These are phyloP conservation scores for Geosiphon pyriformis DNA, from an alignment of 192 early-diverging fungal genomes.

Conservation along the genomic window DNA sequence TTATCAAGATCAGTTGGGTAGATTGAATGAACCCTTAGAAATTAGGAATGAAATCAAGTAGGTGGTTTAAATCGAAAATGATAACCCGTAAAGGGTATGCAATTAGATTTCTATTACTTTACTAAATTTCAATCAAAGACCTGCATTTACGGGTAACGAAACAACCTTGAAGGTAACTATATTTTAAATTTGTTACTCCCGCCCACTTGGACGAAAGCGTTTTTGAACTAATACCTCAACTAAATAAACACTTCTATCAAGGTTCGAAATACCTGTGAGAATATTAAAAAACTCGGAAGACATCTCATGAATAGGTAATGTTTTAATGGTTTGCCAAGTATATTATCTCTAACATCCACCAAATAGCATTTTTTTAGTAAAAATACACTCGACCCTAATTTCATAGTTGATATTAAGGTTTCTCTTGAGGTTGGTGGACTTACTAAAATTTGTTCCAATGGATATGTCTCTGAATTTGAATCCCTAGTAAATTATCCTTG, in stretches of 20 bases:
- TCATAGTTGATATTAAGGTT: background rate
- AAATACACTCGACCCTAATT: background rate
- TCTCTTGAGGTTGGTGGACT: constrained; percentile 7
- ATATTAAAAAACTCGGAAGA: background rate
- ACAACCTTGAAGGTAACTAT: constrained; percentile 8
- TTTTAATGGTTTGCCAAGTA: background rate
- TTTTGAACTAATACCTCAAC: too few relatives aligned
- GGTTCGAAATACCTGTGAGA: constrained; percentile 7
- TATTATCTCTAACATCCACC: too few relatives aligned
- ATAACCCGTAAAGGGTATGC: too few relatives aligned
- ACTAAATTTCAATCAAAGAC: background rate
- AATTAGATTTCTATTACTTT: too few relatives aligned
- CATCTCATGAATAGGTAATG: too few relatives aligned
- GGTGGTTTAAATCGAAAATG: too few relatives aligned
- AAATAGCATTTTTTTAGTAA: too few relatives aligned
- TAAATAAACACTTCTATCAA: too few relatives aligned
- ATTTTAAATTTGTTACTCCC: background rate
- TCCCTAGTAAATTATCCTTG: background rate
- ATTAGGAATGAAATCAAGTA: constrained; percentile 4
- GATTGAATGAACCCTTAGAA: background rate
- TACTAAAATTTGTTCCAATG: too few relatives aligned
- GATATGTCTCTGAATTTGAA: too few relatives aligned
- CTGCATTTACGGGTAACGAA: background rate
- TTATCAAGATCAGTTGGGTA: background rate
- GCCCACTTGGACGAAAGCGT: too few relatives aligned